Evolutionary conservation across 805 yeast species (phyloP), one percentile per base, ranked within the genome.

Genomic region (Ogataea glucozyma): DNA sequence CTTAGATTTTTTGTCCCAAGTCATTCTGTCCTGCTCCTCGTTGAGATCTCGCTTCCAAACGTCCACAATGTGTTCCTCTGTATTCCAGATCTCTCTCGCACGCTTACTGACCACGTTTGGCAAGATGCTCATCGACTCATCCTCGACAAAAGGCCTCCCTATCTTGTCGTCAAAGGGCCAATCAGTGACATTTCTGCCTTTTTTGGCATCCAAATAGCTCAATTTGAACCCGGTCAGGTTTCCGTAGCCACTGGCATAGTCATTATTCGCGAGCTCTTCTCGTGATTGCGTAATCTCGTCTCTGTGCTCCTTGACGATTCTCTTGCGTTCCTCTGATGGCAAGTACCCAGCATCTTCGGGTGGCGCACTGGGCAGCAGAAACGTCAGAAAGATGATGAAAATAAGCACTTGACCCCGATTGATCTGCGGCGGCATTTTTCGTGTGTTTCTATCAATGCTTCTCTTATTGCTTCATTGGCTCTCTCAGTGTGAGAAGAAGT

Each of bases 201-300:
- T 59, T 1, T 73, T 16, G 12, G 70, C 72, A 61, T 84, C 95
- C 8, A 71, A 67, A 52, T 85, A 87, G 22, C 88, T 78, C 24
- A 83, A 62, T 53, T 71, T 73, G 44, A 83, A 77, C 3, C 96
- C 96, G 0, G 93, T 84, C 12, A 87, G 60, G 53, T 85, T 83
- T 1, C 85, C 85, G 57, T 81, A 82, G 5, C 86, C 88, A 4
- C 63, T 46, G 14, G 57, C 41, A 58, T 73, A 82, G 1, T 74
- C 69, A 31, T 76, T 59, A 27, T 70, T 65, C 11, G 48, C 51
- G 24, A 83, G 60, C 1, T 61, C 23, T 17, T 60, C 48, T 18
- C 64, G 40, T 58, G 71, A 50, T 51, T 51, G 47, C 51, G 49
- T 35, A 56, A 59, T 47, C 46, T 54, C 71, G 23, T 64, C 54